A percentile compares a stretch with the other conserved stretches of the same genome.
Evolutionary conservation across 2,329 filamentous ascomycete species (phyloP).

Genomic region (Monosporascus sp.): DNA sequence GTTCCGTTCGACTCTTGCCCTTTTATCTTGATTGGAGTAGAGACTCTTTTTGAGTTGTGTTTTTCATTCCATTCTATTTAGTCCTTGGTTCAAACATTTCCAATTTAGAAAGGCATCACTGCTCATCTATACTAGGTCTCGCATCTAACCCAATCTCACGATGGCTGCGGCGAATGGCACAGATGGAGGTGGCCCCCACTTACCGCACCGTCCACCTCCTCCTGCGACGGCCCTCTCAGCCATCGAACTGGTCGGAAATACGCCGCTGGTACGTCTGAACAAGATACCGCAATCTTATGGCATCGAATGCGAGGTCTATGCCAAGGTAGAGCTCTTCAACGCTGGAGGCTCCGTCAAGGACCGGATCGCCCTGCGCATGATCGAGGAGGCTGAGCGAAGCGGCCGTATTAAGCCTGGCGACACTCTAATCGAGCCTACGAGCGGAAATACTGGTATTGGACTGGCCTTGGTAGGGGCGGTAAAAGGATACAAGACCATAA

Average conservation of each 20-base stretch:
- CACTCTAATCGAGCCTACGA: conserved; percentile 95
- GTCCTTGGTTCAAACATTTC: not conserved
- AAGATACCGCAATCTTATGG: conserved; percentile 87
- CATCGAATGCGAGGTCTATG: conserved; percentile 83
- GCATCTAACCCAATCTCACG: not conserved
- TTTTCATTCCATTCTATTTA: not conserved
- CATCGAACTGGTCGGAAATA: conserved; percentile 88
- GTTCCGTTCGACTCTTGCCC: not conserved
- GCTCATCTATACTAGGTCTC: not conserved
- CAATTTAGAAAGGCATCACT: not conserved
- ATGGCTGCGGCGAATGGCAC: conserved; percentile 16
- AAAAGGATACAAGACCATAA: conserved; percentile 98
- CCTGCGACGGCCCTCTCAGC: conserved; percentile 50
- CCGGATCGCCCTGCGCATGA: conserved; percentile 93
- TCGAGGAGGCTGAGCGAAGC: conserved; percentile 86
- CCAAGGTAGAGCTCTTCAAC: conserved; percentile 90
- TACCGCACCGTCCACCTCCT: conserved; percentile 22
- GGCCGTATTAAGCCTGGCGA: conserved; percentile 96
- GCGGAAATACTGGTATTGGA: conserved; percentile 96
- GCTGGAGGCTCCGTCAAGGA: conserved; percentile 93
- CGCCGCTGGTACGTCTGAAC: conserved; percentile 90
- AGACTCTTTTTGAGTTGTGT: too few relatives aligned
- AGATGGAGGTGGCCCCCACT: conserved; percentile 11
- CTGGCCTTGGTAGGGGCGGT: conserved; percentile 90
- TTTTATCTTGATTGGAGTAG: not conserved